Evolutionary conservation across 2,329 filamentous ascomycete genomes (phyloP), one percentile per base, ranked within the genome.

Genomic region (Fusarium sp.): DNA sequence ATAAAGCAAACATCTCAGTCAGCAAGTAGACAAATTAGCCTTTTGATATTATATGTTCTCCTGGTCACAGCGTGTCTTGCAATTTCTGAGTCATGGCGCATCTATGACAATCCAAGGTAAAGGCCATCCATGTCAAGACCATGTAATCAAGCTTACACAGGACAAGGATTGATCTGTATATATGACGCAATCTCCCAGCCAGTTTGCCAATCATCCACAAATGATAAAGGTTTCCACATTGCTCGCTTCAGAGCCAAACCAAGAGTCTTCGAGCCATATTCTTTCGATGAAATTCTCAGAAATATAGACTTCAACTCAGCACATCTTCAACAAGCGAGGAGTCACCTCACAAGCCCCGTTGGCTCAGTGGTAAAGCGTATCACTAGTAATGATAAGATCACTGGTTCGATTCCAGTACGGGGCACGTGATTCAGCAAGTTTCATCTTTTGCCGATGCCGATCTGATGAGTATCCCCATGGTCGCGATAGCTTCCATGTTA

Each of bases 351-450:
- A 75, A 71, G 74, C 73, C 73, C 70, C 73, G 73, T 76, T 76
- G 73, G 73, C 73, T 75, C 51, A 75, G 73, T 75, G 73, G 73
- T 76, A 75, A 71, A 75, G 73, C 73, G 73, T 74, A 75, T 75
- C 73, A 75, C 73, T 75, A 75, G 73, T 74, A 74, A 74, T 74
- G 71, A 74, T 71, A 73, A 74, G 70, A 73, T 74, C 71, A 73
- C 63, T 73, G 71, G 71, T 74, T 74, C 72, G 72, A 74, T 74
- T 73, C 72, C 72, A 74, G 63, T 74, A 74, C 70, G 72, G 67
- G 72, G 72, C 72, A 74, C 17, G 55, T 72, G 51, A 54, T 72
- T 57, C 14, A 24, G 2, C 0, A 0, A 18, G 0, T 0, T 9
- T 13, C 2, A 30, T 17, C 24, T 68, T 61, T 69, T 63, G 22